A percentile compares a stretch with the other conserved stretches of the same genome.
These are phyloP conservation scores for Amborella trichopoda DNA, from an alignment of 164 flowering plant species.

Conservation along the genomic window DNA sequence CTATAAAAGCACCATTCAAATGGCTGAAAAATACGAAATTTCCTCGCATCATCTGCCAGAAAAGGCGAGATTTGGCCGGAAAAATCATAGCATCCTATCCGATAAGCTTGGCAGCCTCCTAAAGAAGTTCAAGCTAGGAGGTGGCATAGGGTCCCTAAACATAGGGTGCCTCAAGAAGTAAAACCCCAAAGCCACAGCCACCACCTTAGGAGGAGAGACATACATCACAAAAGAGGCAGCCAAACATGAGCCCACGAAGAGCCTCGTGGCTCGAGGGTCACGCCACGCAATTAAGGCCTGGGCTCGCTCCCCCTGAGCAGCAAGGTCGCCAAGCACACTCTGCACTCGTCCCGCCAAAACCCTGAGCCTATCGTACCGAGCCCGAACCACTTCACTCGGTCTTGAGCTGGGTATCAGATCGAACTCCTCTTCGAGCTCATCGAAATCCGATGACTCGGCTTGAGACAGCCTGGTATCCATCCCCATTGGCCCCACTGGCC, in stretches of 20 bases:
- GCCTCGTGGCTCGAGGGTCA: conserved; percentile 85
- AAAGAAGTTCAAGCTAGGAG: conserved; percentile 81
- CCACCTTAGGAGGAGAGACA: conserved; percentile 86
- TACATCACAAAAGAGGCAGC: conserved; percentile 52
- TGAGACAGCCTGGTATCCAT: conserved; percentile 76
- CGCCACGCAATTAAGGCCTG: conserved; percentile 95
- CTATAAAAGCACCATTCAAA: too few relatives aligned
- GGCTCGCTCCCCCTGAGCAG: conserved; percentile 88
- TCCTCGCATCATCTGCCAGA: too few relatives aligned
- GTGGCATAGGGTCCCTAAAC: conserved; percentile 93
- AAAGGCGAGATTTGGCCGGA: too few relatives aligned
- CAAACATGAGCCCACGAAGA: conserved; percentile 68
- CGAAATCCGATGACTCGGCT: conserved; percentile 69
- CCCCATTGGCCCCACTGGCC: conserved; percentile 76
- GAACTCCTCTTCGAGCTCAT: conserved; percentile 90
- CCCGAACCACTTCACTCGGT: conserved; percentile 55
- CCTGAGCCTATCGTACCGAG: conserved; percentile 71
- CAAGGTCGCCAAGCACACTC: conserved; percentile 82
- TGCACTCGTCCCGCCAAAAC: conserved; percentile 73
- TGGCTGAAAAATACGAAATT: too few relatives aligned
- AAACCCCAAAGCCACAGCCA: conserved; percentile 90
- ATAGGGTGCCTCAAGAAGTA: conserved; percentile 89
- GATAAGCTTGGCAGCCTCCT: conserved; percentile 85
- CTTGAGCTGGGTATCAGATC: conserved; percentile 65
- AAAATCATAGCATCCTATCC: conserved; percentile 64